phyloP scores from a whole-genome alignment of 495 filamentous ascomycete genomes.

The Penicillium canariense region DNA sequence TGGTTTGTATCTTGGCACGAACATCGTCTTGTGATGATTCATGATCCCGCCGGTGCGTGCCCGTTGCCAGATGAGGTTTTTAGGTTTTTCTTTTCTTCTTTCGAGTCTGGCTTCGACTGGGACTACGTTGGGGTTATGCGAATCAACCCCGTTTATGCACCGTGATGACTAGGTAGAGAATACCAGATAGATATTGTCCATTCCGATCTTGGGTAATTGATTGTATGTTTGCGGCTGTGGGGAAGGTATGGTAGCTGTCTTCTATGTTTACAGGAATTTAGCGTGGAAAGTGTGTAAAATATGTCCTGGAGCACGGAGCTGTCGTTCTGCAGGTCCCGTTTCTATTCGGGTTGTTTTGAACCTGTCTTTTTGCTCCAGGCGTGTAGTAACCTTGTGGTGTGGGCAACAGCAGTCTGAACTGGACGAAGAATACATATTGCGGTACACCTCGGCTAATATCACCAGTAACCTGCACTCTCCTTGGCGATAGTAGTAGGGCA shows the following conservation, averaged over 20 bases:
- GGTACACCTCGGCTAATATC: too few species aligned
- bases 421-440: too few species aligned
- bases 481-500: too few species aligned
- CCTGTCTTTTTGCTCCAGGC: too few species aligned
- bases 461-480: too few species aligned
- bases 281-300: neutral
- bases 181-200: conserved; percentile 10
- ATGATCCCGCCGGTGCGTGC: conserved; percentile 20
- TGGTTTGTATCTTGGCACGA: conserved; percentile 23
- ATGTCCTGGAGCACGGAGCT: too few species aligned
- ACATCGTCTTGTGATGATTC: conserved; percentile 24
- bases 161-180: conserved; percentile 17
- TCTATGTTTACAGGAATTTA: too few species aligned
- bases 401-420: too few species aligned
- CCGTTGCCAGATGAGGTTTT: conserved; percentile 8
- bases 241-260: neutral
- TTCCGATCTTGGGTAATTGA: neutral
- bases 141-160: conserved; percentile 5
- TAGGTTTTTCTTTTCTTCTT: neutral
- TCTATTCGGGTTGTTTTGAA: too few species aligned
- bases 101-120: conserved; percentile 4
- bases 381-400: too few species aligned
- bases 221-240: neutral
- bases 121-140: neutral
- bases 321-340: too few species aligned